These are phyloP conservation scores for Xylariales sp. DNA, from an alignment of 2,329 filamentous ascomycete genomes.

Conservation along the genomic window DNA sequence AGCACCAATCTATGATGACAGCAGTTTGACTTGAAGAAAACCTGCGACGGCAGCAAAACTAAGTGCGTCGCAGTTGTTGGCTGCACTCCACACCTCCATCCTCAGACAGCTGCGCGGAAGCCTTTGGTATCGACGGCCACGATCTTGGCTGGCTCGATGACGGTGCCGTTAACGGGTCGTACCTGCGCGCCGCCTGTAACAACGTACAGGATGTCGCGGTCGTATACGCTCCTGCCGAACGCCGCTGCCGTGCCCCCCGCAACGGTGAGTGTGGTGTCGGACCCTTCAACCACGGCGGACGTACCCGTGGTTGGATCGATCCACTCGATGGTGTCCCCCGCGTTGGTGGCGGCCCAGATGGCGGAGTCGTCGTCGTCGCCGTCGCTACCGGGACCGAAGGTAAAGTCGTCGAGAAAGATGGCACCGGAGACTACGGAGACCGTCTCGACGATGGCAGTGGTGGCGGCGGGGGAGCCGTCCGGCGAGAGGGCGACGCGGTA, in stretches of 20 bases:
- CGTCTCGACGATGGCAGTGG: conserved; percentile 1
- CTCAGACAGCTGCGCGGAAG: too few species aligned
- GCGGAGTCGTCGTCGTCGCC: too few species aligned
- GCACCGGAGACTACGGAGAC: not conserved
- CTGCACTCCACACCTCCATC: too few species aligned
- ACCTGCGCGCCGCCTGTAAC: not conserved
- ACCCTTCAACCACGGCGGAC: conserved; percentile 1
- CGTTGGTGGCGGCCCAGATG: conserved; percentile 1
- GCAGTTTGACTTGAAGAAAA: too few species aligned
- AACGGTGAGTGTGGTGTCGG: not conserved
- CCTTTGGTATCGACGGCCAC: conserved; percentile 4
- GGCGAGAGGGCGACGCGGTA: conserved; percentile 12
- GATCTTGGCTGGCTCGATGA: conserved; percentile 1
- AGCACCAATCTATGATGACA: too few species aligned
- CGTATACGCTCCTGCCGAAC: conserved; percentile 1
- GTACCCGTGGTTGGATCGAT: not conserved
- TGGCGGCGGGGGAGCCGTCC: conserved; percentile 10
- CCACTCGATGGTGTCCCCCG: not conserved
- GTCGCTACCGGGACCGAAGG: not conserved
- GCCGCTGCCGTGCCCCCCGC: conserved; percentile 2
- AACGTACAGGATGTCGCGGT: conserved; percentile 1
- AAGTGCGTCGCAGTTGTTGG: too few species aligned
- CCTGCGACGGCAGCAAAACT: too few species aligned
- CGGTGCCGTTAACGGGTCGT: not conserved
- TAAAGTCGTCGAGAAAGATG: conserved; percentile 5